Evolutionary conservation across 176 grass and related monocot species (phyloP).

Genomic region (Coix lacrymajobi): DNA sequence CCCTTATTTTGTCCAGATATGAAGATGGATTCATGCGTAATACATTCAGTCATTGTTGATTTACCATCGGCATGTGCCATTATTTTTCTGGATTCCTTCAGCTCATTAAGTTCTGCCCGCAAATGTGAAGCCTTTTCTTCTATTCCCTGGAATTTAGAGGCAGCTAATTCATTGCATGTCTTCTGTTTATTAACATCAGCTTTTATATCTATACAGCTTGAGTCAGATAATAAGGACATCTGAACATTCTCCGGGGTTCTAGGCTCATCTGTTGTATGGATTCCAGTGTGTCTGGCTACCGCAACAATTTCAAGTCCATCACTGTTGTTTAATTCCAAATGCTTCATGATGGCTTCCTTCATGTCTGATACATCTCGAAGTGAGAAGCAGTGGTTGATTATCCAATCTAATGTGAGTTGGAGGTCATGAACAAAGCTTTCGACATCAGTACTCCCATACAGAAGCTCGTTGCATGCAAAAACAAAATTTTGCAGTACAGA

Average conservation of each 20-base stretch:
- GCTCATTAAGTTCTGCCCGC: conserved; percentile 34
- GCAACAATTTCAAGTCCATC: conserved; percentile 49
- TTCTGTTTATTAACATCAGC: neutral
- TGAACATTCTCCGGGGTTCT: conserved; percentile 9
- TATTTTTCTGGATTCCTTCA: conserved; percentile 39
- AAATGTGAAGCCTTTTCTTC: conserved; percentile 39
- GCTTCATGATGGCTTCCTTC: conserved; percentile 69
- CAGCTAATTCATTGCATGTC: conserved; percentile 1
- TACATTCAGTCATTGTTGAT: conserved; percentile 19
- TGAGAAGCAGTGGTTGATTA: conserved; percentile 84
- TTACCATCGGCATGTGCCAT: conserved; percentile 5
- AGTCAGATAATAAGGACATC: neutral
- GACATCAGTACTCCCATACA: conserved; percentile 51
- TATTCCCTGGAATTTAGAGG: conserved; percentile 16
- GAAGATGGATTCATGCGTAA: neutral
- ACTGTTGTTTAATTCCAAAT: conserved; percentile 47
- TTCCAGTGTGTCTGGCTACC: neutral
- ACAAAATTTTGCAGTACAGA: conserved; percentile 61
- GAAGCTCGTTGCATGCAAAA: conserved; percentile 62
- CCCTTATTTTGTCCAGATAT: conserved; percentile 26
- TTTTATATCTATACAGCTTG: conserved; percentile 29
- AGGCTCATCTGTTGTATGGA: conserved; percentile 28
- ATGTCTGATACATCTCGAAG: conserved; percentile 94
- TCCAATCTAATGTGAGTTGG: conserved; percentile 59
- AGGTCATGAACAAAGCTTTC: conserved; percentile 63